Base-by-base conservation (phyloP, 495 filamentous ascomycete species). In the Daldinia decipiens region DNA sequence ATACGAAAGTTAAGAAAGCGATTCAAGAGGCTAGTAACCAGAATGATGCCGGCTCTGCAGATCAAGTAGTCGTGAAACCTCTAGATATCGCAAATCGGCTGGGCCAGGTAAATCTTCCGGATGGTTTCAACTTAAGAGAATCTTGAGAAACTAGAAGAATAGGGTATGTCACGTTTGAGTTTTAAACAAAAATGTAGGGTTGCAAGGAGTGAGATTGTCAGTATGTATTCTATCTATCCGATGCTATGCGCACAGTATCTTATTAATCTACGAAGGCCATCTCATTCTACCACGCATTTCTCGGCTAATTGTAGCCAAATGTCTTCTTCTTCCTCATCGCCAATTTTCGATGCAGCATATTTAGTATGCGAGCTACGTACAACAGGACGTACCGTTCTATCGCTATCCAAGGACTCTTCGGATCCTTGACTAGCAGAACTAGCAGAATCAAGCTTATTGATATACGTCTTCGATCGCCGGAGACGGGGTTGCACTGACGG, bases 1-100 rank as follows among this genome's bases (percentile, higher is more conserved):
- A 79, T 67, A 68, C 71, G 19, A 77, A 58, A 55, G 65, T 69
- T 15, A 79, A 79, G 63, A 79, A 70, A 66, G 67, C 71, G 13
- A 71, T 77, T 2, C 71, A 68, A 40, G 72, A 75, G 34, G 43
- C 39, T 7, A 26, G 55, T 15, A 9, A 24, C 0, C 52, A 62
- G 24, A 27, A 9, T 9, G 43, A 27, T 45, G n/a, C 61, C 27
- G 64, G 51, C 11, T 6, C 56, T 26, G 39, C 50, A 21, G 36
- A 57, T 21, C 43, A 24, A 31, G 63, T 38, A 36, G 39, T 24
- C 6, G 63, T 59, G 17, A 69, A 17, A n/a, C 67, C 73, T 26
- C 65, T 29, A 39, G 68, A 74, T 11, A 51, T 78, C 34, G 76
- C 76, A 13, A 59, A 73, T 53, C 68, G 26, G 21, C 39, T 78